Evolutionary conservation across 768 basidiomycete species (phyloP), one percentile per base, ranked within the genome.

Genomic region (Lentinus brumalis): DNA sequence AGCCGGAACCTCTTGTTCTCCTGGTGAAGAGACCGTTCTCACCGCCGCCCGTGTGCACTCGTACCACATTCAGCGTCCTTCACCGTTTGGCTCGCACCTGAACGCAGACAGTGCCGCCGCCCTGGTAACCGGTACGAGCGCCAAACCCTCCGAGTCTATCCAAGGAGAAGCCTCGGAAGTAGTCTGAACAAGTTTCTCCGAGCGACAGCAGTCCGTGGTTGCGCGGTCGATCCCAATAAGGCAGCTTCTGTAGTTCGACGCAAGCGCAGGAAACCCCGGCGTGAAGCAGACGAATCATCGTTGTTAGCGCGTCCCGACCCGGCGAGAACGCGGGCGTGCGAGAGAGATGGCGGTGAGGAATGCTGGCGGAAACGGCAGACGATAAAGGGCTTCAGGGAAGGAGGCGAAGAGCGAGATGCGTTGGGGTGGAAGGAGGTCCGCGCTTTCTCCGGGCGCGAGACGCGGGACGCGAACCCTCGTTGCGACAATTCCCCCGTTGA

Each of bases 211-310:
- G 21, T 18, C 38, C 18, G 51, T n/a, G 11, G 29, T 35, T 3
- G 57, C 42, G 50, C 32, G 32, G 42, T 4, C 12, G 21, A 9
- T 21, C 58, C 58, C 42, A 16, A 59, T 39, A 14, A 59, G 58
- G 58, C 58, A 59, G 53, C 44, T 53, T 38, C 42, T 53, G 58
- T 59, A 30, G 58, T 59, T 59, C 44, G 49, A 42, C 41, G 11
- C 41, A 4, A 3, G 5, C 5, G 14, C n/a, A n/a, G 41, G n/a
- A 42, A 7, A 5, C 11, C 11, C n/a, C 41, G 11, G 11, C 5
- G 6, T 12, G n/a, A 5, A 42, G 41, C 5, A 12, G 5, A 14
- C 41, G 11, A 5, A 42, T 12, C 41, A 5, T 42, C 30, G 21
- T 39, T 32, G 52, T 32, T 21, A 14, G 9, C 10, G 4, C 14